Evolutionary conservation across 345 rosid species (phyloP), one percentile per base, ranked within the genome.

Genomic region (Dimocarpus longan): DNA sequence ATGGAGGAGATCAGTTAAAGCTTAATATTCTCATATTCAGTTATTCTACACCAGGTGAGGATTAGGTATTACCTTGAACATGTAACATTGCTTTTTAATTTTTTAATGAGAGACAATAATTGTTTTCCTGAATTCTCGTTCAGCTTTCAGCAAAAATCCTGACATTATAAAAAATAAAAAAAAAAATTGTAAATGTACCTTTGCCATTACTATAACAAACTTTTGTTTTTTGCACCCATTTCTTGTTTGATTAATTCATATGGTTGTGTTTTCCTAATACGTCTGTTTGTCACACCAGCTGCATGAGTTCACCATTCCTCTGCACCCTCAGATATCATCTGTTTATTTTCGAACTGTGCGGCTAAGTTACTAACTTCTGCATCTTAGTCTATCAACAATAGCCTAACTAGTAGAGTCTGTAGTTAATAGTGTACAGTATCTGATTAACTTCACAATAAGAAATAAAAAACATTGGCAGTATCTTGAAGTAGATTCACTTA

Each of bases 1-100:
- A 81, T 75, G 69, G 79, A 46, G 22, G 81, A 83, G 43, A 79
- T 50, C 52, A 52, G 70, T 65, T 83, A 63, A 80, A 66, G 76
- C 63, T 72, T 71, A 21, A 11, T 22, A n/a, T 19, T 28, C 52
- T 40, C 69, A 1, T 37, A 28, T 46, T 21, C 6, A 3, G 57
- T 44, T 74, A 50, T 76, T 80, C 54, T 48, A 70, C 70, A 22
- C 71, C 70, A 66, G 87, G 79, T 75, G 37, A 78, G 68, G 46
- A 16, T 26, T 74, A 10, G 52, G 64, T 73, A 54, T 67, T 46
- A 26, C 18, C 10, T 28, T 75, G 70, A 75, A 64, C 21, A 26
- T 22, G 43, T 75, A 10, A 8, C 8, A 42, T 42, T n/a, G n/a
- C 63, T 65, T 65, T n/a, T 75, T 19, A 75, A 63, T 74, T 26